A percentile compares a stretch with the other conserved stretches of the same genome.
These are phyloP conservation scores for Pyrenopolyporus hunteri DNA, from an alignment of 495 filamentous ascomycete species.

Conservation along the genomic window DNA sequence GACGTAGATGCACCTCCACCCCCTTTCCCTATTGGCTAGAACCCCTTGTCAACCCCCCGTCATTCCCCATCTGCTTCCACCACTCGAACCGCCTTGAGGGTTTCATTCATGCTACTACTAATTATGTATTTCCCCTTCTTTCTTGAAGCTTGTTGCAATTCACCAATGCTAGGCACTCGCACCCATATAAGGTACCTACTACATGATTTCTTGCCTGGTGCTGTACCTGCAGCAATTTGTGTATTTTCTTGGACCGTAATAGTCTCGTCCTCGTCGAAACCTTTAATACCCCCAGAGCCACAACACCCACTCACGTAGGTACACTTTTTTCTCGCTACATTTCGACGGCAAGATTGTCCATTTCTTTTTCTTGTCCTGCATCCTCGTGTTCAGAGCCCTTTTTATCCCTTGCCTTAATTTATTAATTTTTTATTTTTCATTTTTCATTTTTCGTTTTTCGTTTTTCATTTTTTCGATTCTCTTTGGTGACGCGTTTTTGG, in stretches of 20 bases:
- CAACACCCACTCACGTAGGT: conserved; percentile 18
- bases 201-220: neutral
- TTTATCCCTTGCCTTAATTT: conserved; percentile 27
- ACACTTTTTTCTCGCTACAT: conserved; percentile 10
- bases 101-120: conserved; percentile 33
- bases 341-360: conserved; percentile 5
- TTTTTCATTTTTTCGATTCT: conserved; percentile 11
- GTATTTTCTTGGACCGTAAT: conserved; percentile 28
- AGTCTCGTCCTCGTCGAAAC: conserved; percentile 3
- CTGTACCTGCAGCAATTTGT: conserved; percentile 31
- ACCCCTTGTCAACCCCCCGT: conserved; percentile 3
- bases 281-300: conserved; percentile 32
- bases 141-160: conserved; percentile 12
- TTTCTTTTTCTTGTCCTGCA: neutral
- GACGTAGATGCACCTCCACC: conserved; percentile 19
- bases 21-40: conserved; percentile 33
- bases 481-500: neutral
- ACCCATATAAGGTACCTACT: too few relatives aligned
- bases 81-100: neutral
- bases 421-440: conserved; percentile 12
- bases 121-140: conserved; percentile 4
- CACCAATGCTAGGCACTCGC: neutral
- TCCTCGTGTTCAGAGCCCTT: neutral
- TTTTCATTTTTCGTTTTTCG: conserved; percentile 5
- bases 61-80: conserved; percentile 27